Evolutionary conservation across 2,329 filamentous ascomycete genomes (phyloP).

Genomic region (Aspergillus ibericus): DNA sequence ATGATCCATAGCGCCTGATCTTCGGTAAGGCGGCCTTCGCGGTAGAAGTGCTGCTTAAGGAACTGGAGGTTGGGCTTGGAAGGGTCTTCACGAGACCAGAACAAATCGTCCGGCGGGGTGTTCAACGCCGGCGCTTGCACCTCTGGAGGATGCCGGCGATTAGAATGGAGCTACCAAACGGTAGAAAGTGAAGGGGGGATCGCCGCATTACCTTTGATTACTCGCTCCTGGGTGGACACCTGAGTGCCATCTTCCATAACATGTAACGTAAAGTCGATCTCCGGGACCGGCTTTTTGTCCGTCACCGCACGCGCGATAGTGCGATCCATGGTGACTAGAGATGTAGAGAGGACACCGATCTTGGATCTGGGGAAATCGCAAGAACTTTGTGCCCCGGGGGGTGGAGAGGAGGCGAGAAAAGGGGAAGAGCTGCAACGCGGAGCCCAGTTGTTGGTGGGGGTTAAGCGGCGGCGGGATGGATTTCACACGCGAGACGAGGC

Average conservation of each 20-base stretch:
- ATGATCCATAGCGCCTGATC: slow-evolving; percentile 98
- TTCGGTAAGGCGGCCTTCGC: slow-evolving; percentile 93
- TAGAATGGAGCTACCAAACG: slow-evolving; percentile 6
- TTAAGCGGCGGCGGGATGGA: slow-evolving; percentile 6
- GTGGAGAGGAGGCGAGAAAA: slow-evolving; percentile 2
- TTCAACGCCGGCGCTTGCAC: slow-evolving; percentile 95
- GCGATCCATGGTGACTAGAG: slow-evolving; percentile 39
- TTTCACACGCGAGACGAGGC: slow-evolving; percentile 1
- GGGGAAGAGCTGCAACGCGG: slow-evolving; percentile 8
- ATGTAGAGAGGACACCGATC: slow-evolving; percentile 7
- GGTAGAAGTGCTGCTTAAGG: slow-evolving; percentile 97
- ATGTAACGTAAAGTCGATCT: slow-evolving; percentile 98
- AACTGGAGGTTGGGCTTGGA: slow-evolving; percentile 90
- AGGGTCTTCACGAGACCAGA: slow-evolving; percentile 82
- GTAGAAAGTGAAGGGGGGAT: not conserved
- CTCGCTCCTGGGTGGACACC: slow-evolving; percentile 92
- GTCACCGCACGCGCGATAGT: slow-evolving; percentile 80
- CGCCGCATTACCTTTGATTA: slow-evolving; percentile 79
- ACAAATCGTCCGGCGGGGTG: slow-evolving; percentile 89
- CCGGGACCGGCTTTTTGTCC: slow-evolving; percentile 91
- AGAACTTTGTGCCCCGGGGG: slow-evolving; percentile 14
- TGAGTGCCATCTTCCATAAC: slow-evolving; percentile 96
- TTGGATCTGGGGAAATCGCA: slow-evolving; percentile 14
- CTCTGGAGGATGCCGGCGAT: slow-evolving; percentile 57
- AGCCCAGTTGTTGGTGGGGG: slow-evolving; percentile 7